Evolutionary conservation across 2,329 filamentous ascomycete genomes (phyloP), one percentile per base, ranked within the genome.

Genomic region (Xylaria sp.): DNA sequence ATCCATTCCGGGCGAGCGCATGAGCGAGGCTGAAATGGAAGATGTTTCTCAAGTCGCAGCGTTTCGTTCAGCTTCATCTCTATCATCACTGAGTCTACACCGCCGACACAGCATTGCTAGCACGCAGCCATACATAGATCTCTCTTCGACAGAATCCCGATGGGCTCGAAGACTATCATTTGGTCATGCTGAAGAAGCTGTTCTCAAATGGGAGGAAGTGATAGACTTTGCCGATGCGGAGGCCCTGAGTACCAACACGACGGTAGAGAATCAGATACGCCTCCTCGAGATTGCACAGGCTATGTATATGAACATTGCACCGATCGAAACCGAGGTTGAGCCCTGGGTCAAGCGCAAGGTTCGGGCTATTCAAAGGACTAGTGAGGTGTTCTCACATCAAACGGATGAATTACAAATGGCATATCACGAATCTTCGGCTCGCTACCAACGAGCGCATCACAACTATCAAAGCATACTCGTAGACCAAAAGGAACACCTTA

Each of bases 81-180:
- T 73, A 49, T 80, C 69, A 60, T 74, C 83, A n/a, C 72, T 80
- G 5, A 79, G 82, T 8, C 79, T 92, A 9, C 83, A 84, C 25
- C 85, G 90, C 17, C 87, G 90, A 21, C 84, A 89, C 69, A 89
- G 87, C 70, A 76, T 86, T 40, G 78, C 80, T 4, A 72, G 74
- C 1, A 70, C 74, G 0, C 74, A 73, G 7, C 61, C 74, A 3
- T 63, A 70, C 25, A 70, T 73, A 31, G 74, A 68, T 55, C 76
- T 60, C 1, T 66, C 64, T 6, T 75, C 79, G 1, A 83, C 86
- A 63, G 87, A 91, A 64, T 81, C 82, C 28, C 85, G 85, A 60
- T 92, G 89, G 85, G 86, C 90, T 1, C 87, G 90, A 1, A 85
- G 90, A 45, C 82, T 94, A 66, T 93, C 90, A 3, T 94, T 94